Conservation (phyloP, 2,329 filamentous ascomycete species). For the Rhynchosporium graminicola region DNA sequence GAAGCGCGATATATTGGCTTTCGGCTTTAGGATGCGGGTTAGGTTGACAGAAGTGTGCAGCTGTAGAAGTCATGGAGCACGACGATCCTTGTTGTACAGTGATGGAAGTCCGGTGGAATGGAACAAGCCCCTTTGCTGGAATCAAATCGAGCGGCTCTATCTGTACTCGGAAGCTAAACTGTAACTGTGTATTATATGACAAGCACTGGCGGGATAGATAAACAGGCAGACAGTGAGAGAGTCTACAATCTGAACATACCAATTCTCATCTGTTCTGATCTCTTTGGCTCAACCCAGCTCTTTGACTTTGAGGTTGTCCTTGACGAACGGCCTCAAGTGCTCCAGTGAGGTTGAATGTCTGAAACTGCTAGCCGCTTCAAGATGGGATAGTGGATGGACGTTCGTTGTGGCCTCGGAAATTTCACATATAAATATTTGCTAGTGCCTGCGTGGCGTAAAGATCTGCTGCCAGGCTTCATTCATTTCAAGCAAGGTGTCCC, state of each 20-base stretch:
- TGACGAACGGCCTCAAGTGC: constrained; percentile 5
- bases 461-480: constrained; percentile 3
- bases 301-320: constrained; percentile 4
- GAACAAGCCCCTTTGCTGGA: neutral
- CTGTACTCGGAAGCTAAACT: constrained; percentile 1
- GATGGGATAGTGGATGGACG: constrained; percentile 18
- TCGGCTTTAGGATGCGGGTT: constrained; percentile 6
- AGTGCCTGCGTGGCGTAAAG: constrained; percentile 17
- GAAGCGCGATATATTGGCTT: neutral
- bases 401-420: constrained; percentile 21
- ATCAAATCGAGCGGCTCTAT: constrained; percentile 4
- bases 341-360: constrained; percentile 17
- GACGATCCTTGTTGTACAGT: neutral
- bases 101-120: neutral
- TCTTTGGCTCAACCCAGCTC: neutral
- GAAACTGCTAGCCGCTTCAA: constrained; percentile 19
- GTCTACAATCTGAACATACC: neutral
- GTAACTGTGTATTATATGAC: neutral
- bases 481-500: constrained; percentile 14
- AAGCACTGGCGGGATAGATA: neutral
- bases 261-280: neutral
- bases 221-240: neutral
- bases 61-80: constrained; percentile 1
- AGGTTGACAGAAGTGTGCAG: constrained; percentile 1
- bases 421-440: constrained; percentile 2